Base-by-base conservation (phyloP, 805 yeast genomes). In the Saccharomycopsis fermentans region DNA sequence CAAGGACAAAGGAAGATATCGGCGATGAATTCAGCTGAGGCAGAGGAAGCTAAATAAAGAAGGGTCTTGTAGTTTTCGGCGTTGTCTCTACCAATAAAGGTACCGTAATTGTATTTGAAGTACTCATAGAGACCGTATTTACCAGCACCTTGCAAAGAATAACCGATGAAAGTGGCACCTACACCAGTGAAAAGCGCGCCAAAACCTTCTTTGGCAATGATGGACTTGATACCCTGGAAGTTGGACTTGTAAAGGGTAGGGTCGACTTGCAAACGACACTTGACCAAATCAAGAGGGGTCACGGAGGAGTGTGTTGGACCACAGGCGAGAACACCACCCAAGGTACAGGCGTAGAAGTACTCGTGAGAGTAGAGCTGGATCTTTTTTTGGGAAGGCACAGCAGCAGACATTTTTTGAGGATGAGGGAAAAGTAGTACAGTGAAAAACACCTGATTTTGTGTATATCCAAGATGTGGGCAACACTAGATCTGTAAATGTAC, bases 221-320 rank as follows among this genome's bases (percentile, higher is more conserved):
- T 92, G 19, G 82, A 75, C 62, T 75, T 78, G 82, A 90, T 88
- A n/a, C 94, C 98, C 65, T 86, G 87, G 47, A 86, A 54, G 68
- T 89, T 91, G 59, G 92, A 81, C 65, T 74, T 77, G 75, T 92
- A 92, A 14, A 91, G 72, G 4, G 74, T 59, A 1, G 95, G 73
- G 70, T 88, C 79, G 32, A 92, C 97, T 74, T 92, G 98, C 65
- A 92, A 77, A 70, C 98, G 84, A 75, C 96, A 87, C 74, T 92
- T 92, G 69, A 94, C 95, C 58, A 94, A 75, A 74, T 92, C 99
- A 59, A 92, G 77, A 3, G 98, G 98, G 6, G 97, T 88, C 27
- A 94, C 95, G 2, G 87, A 81, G 1, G 96, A 83, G 72, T 92
- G 99, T 14, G 98, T 92, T 36, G 98, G 97, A 16, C 97, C 97